A percentile compares a stretch with the other conserved stretches of the same genome.
Evolutionary conservation across 257 asterid species (phyloP).

Genomic region (Lantana camara): DNA sequence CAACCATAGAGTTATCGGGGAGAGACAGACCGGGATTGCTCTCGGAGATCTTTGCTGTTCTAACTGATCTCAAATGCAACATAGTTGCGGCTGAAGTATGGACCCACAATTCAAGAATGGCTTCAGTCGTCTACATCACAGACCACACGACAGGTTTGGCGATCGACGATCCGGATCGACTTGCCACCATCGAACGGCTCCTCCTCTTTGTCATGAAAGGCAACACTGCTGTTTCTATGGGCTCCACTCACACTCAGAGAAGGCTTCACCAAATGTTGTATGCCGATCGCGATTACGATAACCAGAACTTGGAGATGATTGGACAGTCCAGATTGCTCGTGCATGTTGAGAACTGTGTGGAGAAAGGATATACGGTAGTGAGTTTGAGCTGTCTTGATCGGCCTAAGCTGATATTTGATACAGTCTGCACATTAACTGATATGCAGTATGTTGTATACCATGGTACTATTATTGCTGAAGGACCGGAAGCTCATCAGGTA

Average conservation of each 20-base stretch:
- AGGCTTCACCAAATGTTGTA: slow-evolving; percentile 92
- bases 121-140: slow-evolving; percentile 73
- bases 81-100: slow-evolving; percentile 88
- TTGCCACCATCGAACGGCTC: slow-evolving; percentile 63
- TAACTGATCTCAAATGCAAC: slow-evolving; percentile 73
- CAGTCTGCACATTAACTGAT: slow-evolving; percentile 67
- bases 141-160: slow-evolving; percentile 61
- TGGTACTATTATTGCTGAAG: slow-evolving; percentile 56
- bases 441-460: slow-evolving; percentile 70
- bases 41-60: slow-evolving; percentile 83
- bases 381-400: slow-evolving; percentile 53
- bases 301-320: slow-evolving; percentile 11
- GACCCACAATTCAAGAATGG: slow-evolving; percentile 93
- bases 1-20: slow-evolving; percentile 78
- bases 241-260: slow-evolving; percentile 70
- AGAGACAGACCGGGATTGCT: slow-evolving; percentile 84
- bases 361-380: slow-evolving; percentile 56
- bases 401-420: slow-evolving; percentile 71
- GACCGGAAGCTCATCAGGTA: slow-evolving; percentile 69
- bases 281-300: slow-evolving; percentile 67
- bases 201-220: slow-evolving; percentile 68
- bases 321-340: slow-evolving; percentile 44
- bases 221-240: slow-evolving; percentile 67
- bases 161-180: slow-evolving; percentile 60
- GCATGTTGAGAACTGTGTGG: slow-evolving; percentile 47